Percentiles rank a stretch among this genome's conserved stretches.
Evolutionary conservation across 306 rosid species (phyloP).

Genomic region (Rubus parviflorus): DNA sequence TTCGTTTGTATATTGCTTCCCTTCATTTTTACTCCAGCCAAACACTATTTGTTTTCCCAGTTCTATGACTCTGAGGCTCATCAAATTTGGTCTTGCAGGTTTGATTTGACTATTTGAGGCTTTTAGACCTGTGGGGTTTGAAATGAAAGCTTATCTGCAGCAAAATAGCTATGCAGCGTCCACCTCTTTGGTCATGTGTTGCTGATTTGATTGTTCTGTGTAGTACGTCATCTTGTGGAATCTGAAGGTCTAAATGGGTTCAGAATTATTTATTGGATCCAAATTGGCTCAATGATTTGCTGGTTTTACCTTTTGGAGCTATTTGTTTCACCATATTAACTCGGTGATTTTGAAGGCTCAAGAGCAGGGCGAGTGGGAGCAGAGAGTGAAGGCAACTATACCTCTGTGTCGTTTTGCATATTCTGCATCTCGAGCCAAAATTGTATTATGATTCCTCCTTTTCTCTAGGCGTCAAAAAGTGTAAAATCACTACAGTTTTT

Average conservation of each 20-base stretch:
- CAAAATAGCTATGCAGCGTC: conserved; percentile 20
- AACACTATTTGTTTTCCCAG: background rate
- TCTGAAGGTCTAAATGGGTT: conserved; percentile 24
- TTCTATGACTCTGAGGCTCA: background rate
- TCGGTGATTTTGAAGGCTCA: conserved; percentile 47
- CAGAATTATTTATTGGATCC: conserved; percentile 39
- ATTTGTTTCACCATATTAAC: conserved; percentile 48
- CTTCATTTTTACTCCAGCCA: background rate
- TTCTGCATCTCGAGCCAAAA: conserved; percentile 20
- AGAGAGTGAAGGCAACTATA: conserved; percentile 25
- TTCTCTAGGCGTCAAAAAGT: conserved; percentile 25
- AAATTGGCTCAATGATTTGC: conserved; percentile 18
- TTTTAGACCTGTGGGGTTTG: conserved; percentile 2
- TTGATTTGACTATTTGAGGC: background rate
- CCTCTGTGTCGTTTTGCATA: conserved; percentile 32
- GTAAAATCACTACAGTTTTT: conserved; percentile 2
- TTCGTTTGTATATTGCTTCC: conserved; percentile 16
- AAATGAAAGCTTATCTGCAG: background rate
- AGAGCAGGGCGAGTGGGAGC: conserved; percentile 25
- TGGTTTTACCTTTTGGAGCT: conserved; percentile 39
- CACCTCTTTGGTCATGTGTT: conserved; percentile 22
- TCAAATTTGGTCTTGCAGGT: background rate
- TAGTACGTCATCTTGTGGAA: conserved; percentile 35
- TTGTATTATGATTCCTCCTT: conserved; percentile 32
- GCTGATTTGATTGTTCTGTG: conserved; percentile 47